Evolutionary conservation across 1,284 basidiomycete genomes (phyloP), one percentile per base, ranked within the genome.

Genomic region (Ceratobasidium sp.): DNA sequence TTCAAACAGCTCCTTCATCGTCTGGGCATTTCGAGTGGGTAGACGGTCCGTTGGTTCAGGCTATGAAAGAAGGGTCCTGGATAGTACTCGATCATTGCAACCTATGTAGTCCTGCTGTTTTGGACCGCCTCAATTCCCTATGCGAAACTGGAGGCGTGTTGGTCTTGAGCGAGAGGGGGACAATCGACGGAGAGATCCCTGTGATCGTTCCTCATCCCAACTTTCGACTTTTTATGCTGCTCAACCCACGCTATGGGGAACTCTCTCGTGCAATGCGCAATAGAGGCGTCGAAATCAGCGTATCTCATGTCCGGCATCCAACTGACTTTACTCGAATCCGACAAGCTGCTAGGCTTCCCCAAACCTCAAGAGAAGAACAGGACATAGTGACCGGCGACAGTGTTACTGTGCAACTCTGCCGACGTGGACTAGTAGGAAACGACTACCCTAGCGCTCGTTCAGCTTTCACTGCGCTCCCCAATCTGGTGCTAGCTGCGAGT

Each of bases 261-360:
- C 86, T 99, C 11, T 99, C 97, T 7, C 88, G 98, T 48, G 98
- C 98, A 0, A 99, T 99, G 98, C 91, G 98, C 51, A 99, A 99
- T 82, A 91, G 98, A 78, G 98, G 97, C 45, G 87, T 99, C 53
- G 98, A 99, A 82, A 88, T 99, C 47, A 88, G 87, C 31, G 79
- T 93, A 45, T 75, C 85, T 17, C 56, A 62, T 64, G 27, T 75
- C 36, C 54, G 67, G 8, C 56, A 62, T 47, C 47, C 45, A 9
- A 29, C 51, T 14, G 69, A 72, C 19, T 7, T 51, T 24, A 45
- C 69, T 8, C 56, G 69, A 31, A 72, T 72, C 24, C 69, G 69
- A 29, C 41, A 48, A 51, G 50, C 56, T 31, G 57, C 69, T 14
- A 41, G 69, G 14, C 56, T 72, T 11, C 50, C 54, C 15, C 19